phyloP scores from a whole-genome alignment of 371 early-diverging fungal genomes.

The Thermomucor indicae-seudaticae region DNA sequence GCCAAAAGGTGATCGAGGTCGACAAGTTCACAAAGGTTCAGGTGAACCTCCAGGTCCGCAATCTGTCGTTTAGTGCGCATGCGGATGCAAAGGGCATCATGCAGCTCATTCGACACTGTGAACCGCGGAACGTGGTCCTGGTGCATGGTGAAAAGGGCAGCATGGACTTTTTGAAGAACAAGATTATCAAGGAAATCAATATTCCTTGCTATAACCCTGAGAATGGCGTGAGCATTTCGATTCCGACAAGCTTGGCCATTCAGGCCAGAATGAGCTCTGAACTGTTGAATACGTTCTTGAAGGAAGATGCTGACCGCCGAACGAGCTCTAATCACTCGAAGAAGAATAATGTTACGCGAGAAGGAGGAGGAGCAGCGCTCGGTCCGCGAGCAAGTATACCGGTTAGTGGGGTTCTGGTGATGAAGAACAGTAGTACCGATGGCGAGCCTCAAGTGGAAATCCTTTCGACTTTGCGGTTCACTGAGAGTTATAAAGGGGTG shows the following conservation, averaged over 20 bases:
- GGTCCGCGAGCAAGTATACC: no score
- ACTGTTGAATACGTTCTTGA: conserved; percentile 38
- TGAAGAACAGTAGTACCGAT: no score
- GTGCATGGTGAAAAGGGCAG: conserved; percentile 97
- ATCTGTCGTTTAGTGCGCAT: conserved; percentile 98
- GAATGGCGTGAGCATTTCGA: conserved; percentile 74
- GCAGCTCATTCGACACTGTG: conserved; percentile 91
- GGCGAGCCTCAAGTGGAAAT: no score
- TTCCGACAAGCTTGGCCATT: conserved; percentile 58
- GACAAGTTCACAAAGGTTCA: conserved; percentile 73
- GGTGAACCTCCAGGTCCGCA: conserved; percentile 91
- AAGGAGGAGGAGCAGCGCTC: no score
- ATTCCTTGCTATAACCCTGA: conserved; percentile 89
- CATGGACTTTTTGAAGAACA: conserved; percentile 85
- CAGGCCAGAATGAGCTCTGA: conserved; percentile 55
- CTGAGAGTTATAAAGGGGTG: no score
- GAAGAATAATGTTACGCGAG: no score
- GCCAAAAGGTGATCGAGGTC: conserved; percentile 78
- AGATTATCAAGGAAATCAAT: conserved; percentile 80
- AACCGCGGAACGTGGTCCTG: conserved; percentile 94
- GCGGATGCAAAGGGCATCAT: conserved; percentile 99
- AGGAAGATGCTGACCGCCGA: no score
- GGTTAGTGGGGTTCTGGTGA: no score
- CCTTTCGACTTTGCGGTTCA: no score
- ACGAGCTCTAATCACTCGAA: no score